Evolutionary conservation across 2,329 filamentous ascomycete species (phyloP).

Genomic region (Chalara sp.): DNA sequence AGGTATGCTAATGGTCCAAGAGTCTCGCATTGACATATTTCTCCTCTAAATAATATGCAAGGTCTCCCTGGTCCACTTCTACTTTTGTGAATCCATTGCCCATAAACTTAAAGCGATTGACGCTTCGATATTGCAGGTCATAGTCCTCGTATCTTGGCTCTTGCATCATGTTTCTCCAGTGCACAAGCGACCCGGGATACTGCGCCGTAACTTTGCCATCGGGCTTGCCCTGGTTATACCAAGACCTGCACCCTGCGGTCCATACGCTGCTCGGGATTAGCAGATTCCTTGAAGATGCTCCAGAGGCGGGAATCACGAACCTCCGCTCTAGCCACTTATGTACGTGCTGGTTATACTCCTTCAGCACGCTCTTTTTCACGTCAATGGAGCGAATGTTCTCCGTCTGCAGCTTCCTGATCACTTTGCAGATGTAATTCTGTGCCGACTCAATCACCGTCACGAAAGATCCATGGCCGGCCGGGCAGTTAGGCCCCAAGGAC

Average conservation of each 20-base stretch:
- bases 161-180: background rate
- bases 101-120: background rate
- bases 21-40: too few relatives aligned
- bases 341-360: too few relatives aligned
- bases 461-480: constrained; percentile 25
- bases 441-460: constrained; percentile 36
- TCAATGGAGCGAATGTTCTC: constrained; percentile 36
- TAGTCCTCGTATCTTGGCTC: background rate
- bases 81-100: background rate
- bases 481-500: constrained; percentile 25
- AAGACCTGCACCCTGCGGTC: background rate
- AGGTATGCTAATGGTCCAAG: too few relatives aligned
- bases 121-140: background rate
- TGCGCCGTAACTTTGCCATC: background rate
- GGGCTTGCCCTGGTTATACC: background rate
- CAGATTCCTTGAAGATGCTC: background rate
- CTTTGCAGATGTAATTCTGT: constrained; percentile 40
- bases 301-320: too few relatives aligned
- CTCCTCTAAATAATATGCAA: background rate
- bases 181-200: background rate
- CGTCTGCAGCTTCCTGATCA: constrained; percentile 34
- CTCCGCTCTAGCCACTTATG: too few relatives aligned
- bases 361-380: too few relatives aligned
- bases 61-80: background rate
- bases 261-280: background rate